Evolutionary conservation across 495 filamentous ascomycete species (phyloP), one percentile per base, ranked within the genome.

Genomic region (Eremomyces bilateralis): DNA sequence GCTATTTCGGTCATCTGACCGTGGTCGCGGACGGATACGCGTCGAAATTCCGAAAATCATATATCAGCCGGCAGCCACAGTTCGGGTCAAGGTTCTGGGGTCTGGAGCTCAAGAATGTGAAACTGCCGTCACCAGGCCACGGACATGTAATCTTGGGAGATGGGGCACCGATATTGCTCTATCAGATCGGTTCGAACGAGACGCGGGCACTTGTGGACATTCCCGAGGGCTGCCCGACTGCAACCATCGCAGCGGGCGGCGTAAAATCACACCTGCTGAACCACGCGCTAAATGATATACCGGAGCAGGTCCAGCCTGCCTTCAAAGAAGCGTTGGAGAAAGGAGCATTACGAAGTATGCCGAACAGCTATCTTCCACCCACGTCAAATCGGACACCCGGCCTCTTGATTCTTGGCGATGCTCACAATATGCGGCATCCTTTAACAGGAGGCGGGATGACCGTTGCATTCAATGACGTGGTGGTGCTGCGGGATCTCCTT

Each of bases 391-490:
- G 63, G 29, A 66, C 71, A 2, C 67, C 73, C 0, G 88, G 88
- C 8, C 58, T 94, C 41, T 59, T 91, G 22, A 57, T 97, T 20
- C 58, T 93, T 15, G 84, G 84, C 37, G 84, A 94, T 54, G 84
- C 84, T 4, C 71, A 85, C 59, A 94, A 94, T 57, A 94, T 94
- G 84, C 78, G 84, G 3, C 84, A 94, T 58, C 84, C 84, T 0
- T 59, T 94, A 10, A 94, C 84, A 0, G 84, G 84, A 35, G 84
- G 84, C 43, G 84, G 84, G 42, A 94, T 94, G 84, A 93, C 84
- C 0, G 84, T 94, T 0, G 84, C 80, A 2, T 71, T 94, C 48
- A 83, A 80, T 48, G 84, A 94, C 52, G 84, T 74, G 1, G 65
- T 81, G 4, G 53, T 84, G 0, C 60, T 94, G n/a, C 56, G 68